Conservation (phyloP, 2,329 filamentous ascomycete species). For the Arachnomyces sp. region DNA sequence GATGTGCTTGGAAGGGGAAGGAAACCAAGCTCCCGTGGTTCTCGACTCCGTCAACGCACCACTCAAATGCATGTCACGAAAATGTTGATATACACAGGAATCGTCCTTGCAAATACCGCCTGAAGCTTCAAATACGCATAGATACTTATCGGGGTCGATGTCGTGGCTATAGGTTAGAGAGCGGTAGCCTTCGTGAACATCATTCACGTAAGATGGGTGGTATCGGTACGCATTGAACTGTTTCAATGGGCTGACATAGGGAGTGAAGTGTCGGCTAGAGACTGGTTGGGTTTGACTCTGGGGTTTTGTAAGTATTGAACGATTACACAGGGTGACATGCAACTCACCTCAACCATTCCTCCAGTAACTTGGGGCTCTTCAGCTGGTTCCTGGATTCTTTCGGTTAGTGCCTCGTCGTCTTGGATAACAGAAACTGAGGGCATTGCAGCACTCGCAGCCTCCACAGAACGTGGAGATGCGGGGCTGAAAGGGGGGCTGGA, state of each 20-base stretch:
- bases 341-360: constrained; percentile 27
- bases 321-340: constrained; percentile 12
- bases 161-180: constrained; percentile 91
- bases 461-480: constrained; percentile 27
- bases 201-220: constrained; percentile 65
- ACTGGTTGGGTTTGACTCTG: constrained; percentile 20
- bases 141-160: constrained; percentile 64
- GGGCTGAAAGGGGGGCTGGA: constrained; percentile 39
- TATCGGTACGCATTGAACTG: constrained; percentile 85
- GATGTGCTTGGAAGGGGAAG: constrained; percentile 9
- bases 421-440: constrained; percentile 17
- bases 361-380: constrained; percentile 15
- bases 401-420: constrained; percentile 26
- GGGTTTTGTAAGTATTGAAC: constrained; percentile 20
- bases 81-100: constrained; percentile 73
- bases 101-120: constrained; percentile 66
- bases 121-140: constrained; percentile 70
- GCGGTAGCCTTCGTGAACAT: constrained; percentile 68
- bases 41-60: constrained; percentile 56
- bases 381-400: constrained; percentile 21
- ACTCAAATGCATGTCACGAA: constrained; percentile 61
- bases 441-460: constrained; percentile 15
- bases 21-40: constrained; percentile 13
- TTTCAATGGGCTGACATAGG: constrained; percentile 77
- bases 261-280: constrained; percentile 38